A percentile compares a stretch with the other conserved stretches of the same genome.
Evolutionary conservation across 352 stramenopile genomes (phyloP).

Genomic region (Elongisporangium prolatum): DNA sequence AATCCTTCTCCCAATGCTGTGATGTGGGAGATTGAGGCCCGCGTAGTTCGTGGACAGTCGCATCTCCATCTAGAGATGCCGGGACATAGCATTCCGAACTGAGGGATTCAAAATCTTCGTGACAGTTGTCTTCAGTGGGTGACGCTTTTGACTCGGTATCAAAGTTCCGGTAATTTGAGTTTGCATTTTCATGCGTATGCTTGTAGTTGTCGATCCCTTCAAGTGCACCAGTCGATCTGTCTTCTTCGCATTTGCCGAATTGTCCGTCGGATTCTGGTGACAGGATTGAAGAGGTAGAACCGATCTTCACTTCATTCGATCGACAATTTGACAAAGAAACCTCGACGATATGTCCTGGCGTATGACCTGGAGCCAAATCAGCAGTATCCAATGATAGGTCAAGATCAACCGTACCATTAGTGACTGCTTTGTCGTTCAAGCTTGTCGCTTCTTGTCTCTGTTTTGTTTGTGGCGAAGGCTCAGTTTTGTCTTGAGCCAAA

Average conservation of each 20-base stretch:
- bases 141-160: background rate
- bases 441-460: background rate
- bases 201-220: background rate
- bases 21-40: background rate
- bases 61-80: background rate
- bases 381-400: too few species aligned
- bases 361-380: background rate
- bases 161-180: background rate
- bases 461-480: background rate
- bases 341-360: background rate
- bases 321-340: background rate
- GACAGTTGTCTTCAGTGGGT: background rate
- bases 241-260: background rate
- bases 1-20: background rate
- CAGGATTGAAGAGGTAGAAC: background rate
- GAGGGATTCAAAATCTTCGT: background rate
- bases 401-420: too few species aligned
- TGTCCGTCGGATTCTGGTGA: background rate
- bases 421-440: background rate
- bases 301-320: background rate
- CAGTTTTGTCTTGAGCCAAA: background rate
- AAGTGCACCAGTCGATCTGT: background rate
- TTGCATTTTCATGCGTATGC: background rate
- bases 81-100: too few species aligned
- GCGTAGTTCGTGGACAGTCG: background rate